Evolutionary conservation across 1,284 basidiomycete genomes (phyloP).

Genomic region (Rhodofomes roseus): DNA sequence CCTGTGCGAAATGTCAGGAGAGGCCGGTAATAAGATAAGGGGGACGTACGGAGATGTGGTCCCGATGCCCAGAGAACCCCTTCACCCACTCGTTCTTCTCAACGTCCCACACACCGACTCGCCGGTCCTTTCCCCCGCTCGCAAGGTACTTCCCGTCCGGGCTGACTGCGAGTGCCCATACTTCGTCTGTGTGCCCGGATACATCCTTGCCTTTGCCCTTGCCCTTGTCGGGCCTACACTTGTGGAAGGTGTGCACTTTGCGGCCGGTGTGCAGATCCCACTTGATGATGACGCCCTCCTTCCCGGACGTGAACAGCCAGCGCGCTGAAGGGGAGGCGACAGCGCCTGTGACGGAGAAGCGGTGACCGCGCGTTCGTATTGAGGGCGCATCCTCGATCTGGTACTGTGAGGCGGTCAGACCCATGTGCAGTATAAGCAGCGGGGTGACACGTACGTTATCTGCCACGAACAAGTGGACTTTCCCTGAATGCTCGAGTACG

Average conservation of each 20-base stretch:
- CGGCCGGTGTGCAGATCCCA: constrained; percentile 70
- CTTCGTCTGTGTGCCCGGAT: constrained; percentile 83
- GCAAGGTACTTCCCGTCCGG: constrained; percentile 84
- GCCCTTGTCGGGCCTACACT: constrained; percentile 50
- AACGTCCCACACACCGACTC: constrained; percentile 82
- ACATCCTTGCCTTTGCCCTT: constrained; percentile 58
- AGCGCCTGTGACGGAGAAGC: constrained; percentile 74
- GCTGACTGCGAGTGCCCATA: constrained; percentile 81
- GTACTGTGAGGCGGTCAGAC: constrained; percentile 24
- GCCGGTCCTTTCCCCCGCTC: constrained; percentile 82
- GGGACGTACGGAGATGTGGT: constrained; percentile 74
- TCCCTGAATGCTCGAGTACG: constrained; percentile 81
- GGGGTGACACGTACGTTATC: constrained; percentile 48
- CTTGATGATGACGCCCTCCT: constrained; percentile 82
- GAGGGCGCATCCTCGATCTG: constrained; percentile 42
- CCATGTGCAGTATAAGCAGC: not conserved
- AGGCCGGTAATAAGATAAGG: not conserved
- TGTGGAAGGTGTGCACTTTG: constrained; percentile 56
- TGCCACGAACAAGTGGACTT: constrained; percentile 79
- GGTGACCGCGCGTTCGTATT: constrained; percentile 63
- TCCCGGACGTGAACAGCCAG: constrained; percentile 78
- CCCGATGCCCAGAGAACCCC: constrained; percentile 82
- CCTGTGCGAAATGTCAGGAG: constrained; percentile 35
- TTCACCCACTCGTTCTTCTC: constrained; percentile 72
- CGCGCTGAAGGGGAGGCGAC: constrained; percentile 65